A percentile compares a stretch with the other conserved stretches of the same genome.
These are phyloP conservation scores for Cryptomeria japonica DNA, from an alignment of 75 land plant species.

Conservation along the genomic window DNA sequence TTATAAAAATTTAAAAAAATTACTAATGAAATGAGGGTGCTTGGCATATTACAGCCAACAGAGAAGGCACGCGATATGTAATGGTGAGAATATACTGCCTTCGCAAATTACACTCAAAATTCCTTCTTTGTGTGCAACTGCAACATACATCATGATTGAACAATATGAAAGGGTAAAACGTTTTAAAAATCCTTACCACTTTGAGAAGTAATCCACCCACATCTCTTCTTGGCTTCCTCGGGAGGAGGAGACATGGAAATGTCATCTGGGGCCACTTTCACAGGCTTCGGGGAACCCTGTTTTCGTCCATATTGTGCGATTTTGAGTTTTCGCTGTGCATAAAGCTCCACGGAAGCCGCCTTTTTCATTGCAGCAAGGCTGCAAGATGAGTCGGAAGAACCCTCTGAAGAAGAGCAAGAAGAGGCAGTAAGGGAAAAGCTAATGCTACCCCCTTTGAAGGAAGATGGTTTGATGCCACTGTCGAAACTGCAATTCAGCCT, in stretches of 20 bases:
- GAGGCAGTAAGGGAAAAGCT: conserved; percentile 10
- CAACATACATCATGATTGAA: background rate
- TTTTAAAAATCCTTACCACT: conserved; percentile 15
- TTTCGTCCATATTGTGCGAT: conserved; percentile 17
- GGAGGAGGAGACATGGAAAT: conserved; percentile 4
- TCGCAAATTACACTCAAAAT: background rate
- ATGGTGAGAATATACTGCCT: background rate
- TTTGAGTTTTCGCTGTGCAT: conserved; percentile 16
- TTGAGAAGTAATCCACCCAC: conserved; percentile 23
- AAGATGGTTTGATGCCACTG: background rate
- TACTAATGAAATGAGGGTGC: background rate
- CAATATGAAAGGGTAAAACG: background rate
- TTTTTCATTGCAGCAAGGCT: conserved; percentile 12
- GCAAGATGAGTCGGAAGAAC: conserved; percentile 9
- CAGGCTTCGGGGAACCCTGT: conserved; percentile 5
- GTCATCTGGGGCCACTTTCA: conserved; percentile 12
- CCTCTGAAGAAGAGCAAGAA: conserved; percentile 1
- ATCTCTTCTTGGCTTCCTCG: conserved; percentile 18
- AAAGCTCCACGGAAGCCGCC: conserved; percentile 11
- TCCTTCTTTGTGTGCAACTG: background rate
- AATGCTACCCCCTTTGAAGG: background rate
- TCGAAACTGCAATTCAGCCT: background rate
- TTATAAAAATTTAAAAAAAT: background rate
- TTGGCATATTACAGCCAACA: background rate
- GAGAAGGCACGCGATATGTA: background rate